These are phyloP conservation scores for Botrytis aclada DNA, from an alignment of 2,329 filamentous ascomycete genomes.

Conservation along the genomic window DNA sequence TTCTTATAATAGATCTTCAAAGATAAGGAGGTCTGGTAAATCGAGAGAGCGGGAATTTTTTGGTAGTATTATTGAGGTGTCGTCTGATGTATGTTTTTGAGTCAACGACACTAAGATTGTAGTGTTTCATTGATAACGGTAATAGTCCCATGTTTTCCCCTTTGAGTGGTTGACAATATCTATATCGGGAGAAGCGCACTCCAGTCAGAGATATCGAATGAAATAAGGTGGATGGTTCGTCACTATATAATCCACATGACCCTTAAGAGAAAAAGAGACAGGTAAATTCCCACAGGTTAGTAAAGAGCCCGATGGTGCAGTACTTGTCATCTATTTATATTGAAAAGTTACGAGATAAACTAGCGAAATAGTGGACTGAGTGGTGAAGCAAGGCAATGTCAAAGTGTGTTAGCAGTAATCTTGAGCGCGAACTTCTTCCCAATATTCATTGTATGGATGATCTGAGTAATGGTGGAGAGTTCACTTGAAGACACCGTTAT, in stretches of 20 bases:
- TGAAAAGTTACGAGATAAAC: too few species aligned
- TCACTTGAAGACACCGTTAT: neutral
- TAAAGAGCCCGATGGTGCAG: accelerated
- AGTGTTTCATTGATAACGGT: accelerated
- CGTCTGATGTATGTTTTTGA: neutral
- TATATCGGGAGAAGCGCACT: neutral
- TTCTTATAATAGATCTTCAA: neutral
- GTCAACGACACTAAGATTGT: neutral
- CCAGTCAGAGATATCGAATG: neutral
- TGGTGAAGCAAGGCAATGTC: neutral
- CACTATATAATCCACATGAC: too few species aligned
- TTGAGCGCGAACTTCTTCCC: neutral
- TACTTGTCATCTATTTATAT: neutral
- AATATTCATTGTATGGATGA: too few species aligned
- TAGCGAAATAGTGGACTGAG: too few species aligned
- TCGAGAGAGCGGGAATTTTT: neutral
- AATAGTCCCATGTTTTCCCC: accelerated
- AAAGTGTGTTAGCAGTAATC: neutral
- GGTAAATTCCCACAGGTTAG: too few species aligned
- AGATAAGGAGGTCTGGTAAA: neutral
- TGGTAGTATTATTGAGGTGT: neutral
- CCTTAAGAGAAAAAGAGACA: too few species aligned
- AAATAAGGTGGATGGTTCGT: neutral
- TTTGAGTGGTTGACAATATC: neutral
- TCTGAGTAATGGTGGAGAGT: neutral